Evolutionary conservation across 148 eudicot genomes (phyloP).

Genomic region (Pouteria glomerata): DNA sequence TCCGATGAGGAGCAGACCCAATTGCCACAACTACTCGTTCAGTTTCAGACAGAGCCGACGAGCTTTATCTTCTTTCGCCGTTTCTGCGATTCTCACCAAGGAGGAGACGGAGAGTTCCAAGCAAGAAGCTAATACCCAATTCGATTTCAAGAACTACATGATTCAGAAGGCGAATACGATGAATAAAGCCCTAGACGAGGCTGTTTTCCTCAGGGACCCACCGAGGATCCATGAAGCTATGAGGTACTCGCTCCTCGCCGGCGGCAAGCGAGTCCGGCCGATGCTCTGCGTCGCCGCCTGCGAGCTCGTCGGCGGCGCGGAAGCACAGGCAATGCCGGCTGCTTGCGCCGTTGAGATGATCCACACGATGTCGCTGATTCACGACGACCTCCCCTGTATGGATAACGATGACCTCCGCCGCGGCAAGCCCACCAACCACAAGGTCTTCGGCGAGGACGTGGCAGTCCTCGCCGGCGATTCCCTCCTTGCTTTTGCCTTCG

Average conservation of each 20-base stretch:
- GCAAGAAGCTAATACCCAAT: constrained; percentile 10
- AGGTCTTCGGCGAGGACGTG: constrained; percentile 36
- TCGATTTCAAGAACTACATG: constrained; percentile 32
- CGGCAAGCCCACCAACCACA: constrained; percentile 39
- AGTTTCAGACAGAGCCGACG: background rate
- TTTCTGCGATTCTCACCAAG: constrained; percentile 16
- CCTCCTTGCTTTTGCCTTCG: constrained; percentile 28
- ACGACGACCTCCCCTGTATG: constrained; percentile 45
- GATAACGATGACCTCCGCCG: constrained; percentile 43
- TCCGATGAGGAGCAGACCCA: constrained; percentile 4
- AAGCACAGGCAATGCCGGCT: constrained; percentile 32
- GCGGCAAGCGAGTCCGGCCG: constrained; percentile 36
- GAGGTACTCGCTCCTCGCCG: constrained; percentile 36
- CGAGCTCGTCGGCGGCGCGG: constrained; percentile 35
- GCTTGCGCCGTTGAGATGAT: constrained; percentile 50
- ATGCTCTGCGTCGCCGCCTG: constrained; percentile 39
- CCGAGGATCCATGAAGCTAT: constrained; percentile 32
- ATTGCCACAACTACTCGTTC: background rate
- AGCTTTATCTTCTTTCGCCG: background rate
- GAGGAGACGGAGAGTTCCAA: constrained; percentile 10
- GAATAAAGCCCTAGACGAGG: constrained; percentile 35
- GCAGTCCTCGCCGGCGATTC: constrained; percentile 44
- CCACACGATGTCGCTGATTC: constrained; percentile 40
- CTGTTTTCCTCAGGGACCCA: constrained; percentile 23
- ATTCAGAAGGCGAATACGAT: constrained; percentile 23